A percentile compares a stretch with the other conserved stretches of the same genome.
phyloP scores from a whole-genome alignment of 2,329 filamentous ascomycete genomes.

The Fusarium goolgardi region DNA sequence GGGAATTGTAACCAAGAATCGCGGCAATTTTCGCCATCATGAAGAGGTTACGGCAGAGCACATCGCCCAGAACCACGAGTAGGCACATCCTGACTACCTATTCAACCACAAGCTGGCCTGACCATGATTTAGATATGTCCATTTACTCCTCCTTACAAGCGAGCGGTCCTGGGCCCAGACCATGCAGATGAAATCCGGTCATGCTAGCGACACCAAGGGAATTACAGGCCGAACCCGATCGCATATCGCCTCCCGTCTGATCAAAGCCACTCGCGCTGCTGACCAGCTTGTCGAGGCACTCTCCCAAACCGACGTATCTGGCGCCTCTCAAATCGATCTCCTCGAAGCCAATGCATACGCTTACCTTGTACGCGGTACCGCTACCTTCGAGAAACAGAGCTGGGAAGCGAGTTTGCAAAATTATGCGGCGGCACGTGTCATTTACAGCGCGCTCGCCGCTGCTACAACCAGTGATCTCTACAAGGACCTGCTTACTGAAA shows the following conservation, averaged over 20 bases:
- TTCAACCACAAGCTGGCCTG: slow-evolving; percentile 17
- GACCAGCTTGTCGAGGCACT: slow-evolving; percentile 75
- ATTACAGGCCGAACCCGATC: slow-evolving; percentile 83
- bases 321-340: slow-evolving; percentile 76
- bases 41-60: slow-evolving; percentile 77
- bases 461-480: slow-evolving; percentile 75
- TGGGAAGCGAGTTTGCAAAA: slow-evolving; percentile 83
- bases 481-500: slow-evolving; percentile 86
- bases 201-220: slow-evolving; percentile 81
- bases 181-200: slow-evolving; percentile 90
- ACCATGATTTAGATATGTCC: slow-evolving; percentile 69
- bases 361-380: slow-evolving; percentile 78
- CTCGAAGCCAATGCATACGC: slow-evolving; percentile 90
- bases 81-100: slow-evolving; percentile 50
- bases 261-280: slow-evolving; percentile 80
- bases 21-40: slow-evolving; percentile 84
- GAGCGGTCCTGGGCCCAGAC: slow-evolving; percentile 96
- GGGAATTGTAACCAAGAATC: slow-evolving; percentile 83
- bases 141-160: slow-evolving; percentile 84
- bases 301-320: slow-evolving; percentile 69
- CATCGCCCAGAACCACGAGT: slow-evolving; percentile 81
- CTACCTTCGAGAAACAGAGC: slow-evolving; percentile 85
- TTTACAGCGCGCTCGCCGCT: slow-evolving; percentile 81
- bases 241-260: slow-evolving; percentile 88
- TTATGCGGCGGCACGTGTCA: slow-evolving; percentile 81